phyloP scores from a whole-genome alignment of 306 rosid species.

The Elaeagnus macrophylla region DNA sequence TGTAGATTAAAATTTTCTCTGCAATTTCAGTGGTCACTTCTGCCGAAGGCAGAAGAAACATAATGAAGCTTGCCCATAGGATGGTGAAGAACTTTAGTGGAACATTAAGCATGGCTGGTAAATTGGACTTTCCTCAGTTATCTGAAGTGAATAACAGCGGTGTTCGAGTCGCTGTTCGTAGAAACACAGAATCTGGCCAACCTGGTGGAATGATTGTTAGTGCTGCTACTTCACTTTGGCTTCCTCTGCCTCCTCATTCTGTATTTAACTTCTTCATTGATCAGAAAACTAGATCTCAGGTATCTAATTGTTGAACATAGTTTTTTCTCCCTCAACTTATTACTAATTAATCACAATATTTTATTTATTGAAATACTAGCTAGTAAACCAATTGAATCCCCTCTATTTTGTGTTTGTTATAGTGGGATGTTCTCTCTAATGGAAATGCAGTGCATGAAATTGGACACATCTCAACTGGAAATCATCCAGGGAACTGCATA shows the following conservation, averaged over 20 bases:
- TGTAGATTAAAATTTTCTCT: neutral
- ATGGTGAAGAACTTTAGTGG: slow-evolving; percentile 51
- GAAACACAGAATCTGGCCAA: slow-evolving; percentile 21
- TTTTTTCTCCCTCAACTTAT: too few species aligned
- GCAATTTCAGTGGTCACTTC: slow-evolving; percentile 27
- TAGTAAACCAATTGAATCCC: neutral
- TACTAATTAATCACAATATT: too few species aligned
- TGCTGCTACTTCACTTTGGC: slow-evolving; percentile 51
- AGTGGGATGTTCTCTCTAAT: slow-evolving; percentile 63
- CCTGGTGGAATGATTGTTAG: slow-evolving; percentile 38
- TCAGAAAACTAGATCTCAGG: slow-evolving; percentile 39
- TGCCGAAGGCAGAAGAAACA: slow-evolving; percentile 28
- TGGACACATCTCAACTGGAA: slow-evolving; percentile 41
- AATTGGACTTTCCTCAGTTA: slow-evolving; percentile 34
- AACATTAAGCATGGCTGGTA: slow-evolving; percentile 33
- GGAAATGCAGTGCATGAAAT: slow-evolving; percentile 29
- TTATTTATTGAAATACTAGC: neutral
- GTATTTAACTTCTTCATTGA: slow-evolving; percentile 42
- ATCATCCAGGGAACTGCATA: slow-evolving; percentile 34
- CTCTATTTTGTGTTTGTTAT: neutral
- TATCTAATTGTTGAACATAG: slow-evolving; percentile 2
- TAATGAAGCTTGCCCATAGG: slow-evolving; percentile 40
- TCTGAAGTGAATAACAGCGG: slow-evolving; percentile 28
- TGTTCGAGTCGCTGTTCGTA: slow-evolving; percentile 33
- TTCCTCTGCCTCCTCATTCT: slow-evolving; percentile 29